Evolutionary conservation across 768 basidiomycete genomes (phyloP), one percentile per base, ranked within the genome.

Genomic region (Russula olivacea): DNA sequence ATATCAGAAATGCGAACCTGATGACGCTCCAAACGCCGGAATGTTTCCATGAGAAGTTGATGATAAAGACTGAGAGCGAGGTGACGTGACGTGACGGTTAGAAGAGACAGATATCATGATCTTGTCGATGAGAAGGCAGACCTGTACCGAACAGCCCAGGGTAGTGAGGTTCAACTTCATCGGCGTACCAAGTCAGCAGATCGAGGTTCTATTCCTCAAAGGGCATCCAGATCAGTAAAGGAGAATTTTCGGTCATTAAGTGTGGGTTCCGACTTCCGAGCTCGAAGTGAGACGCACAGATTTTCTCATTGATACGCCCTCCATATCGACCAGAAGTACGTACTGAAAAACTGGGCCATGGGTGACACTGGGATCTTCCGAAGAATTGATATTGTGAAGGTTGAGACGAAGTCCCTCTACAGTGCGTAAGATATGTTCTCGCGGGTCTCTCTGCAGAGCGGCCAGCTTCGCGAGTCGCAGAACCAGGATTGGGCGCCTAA

Each of bases 121-220:
- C 15, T 41, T 25, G 50, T 43, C 53, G 54, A 47, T 43, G 47
- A 34, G 63, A 48, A 52, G 57, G 69, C 76, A 68, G 71, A 85
- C 88, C 86, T 71, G 85, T 87, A 40, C 83, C 87, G 34, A 91
- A 74, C 83, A 91, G 82, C 58, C 88, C 89, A 56, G 89, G 87
- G 75, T 83, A 90, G 56, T 81, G 80, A 41, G 88, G 87, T 48
- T 86, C 77, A 34, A 87, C 77, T 67, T 91, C 87, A 63, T 80
- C 80, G 61, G 85, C 69, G 52, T 81, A 79, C 85, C 86, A 91
- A 21, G 80, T 76, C 49, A 87, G 76, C 8, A 88, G 72, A 66
- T 89, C 85, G 43, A 85, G 69, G 68, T 80, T 81, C 84, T 89
- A 67, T 25, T 25, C 23, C 21, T 53, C 57, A n/a, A 32, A 30